These are phyloP conservation scores for Beauveria medogensis DNA, from an alignment of 2,329 filamentous ascomycete genomes.

Conservation along the genomic window DNA sequence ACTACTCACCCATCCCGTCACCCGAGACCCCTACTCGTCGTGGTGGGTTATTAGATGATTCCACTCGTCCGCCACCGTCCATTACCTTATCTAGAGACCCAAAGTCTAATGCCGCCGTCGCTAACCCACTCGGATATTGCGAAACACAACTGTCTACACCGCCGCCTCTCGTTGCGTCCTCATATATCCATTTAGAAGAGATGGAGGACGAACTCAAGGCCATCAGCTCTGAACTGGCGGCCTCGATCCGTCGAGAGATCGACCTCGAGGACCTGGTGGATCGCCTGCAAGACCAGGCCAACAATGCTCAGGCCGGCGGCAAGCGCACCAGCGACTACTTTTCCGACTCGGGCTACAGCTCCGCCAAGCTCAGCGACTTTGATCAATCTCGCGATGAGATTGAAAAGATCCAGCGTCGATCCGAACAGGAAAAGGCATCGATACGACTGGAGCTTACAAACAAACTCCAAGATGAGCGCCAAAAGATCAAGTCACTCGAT, in stretches of 20 bases:
- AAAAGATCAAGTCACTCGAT: conserved; percentile 67
- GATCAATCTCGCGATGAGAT: conserved; percentile 62
- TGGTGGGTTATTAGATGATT: conserved; percentile 26
- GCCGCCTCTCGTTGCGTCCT: conserved; percentile 28
- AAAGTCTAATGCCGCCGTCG: conserved; percentile 33
- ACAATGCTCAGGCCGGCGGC: conserved; percentile 47
- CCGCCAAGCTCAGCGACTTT: conserved; percentile 64
- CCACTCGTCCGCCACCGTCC: conserved; percentile 19
- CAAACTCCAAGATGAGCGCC: conserved; percentile 81
- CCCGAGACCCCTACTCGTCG: conserved; percentile 36
- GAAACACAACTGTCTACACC: conserved; percentile 46
- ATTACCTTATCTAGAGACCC: conserved; percentile 25
- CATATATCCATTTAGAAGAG: conserved; percentile 60
- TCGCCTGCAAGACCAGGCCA: conserved; percentile 69
- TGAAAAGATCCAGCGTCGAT: conserved; percentile 71
- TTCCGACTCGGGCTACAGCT: conserved; percentile 89
- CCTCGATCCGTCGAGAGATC: conserved; percentile 90
- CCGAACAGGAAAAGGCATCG: conserved; percentile 86
- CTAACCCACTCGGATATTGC: conserved; percentile 39
- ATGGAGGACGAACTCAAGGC: conserved; percentile 91
- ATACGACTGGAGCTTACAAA: conserved; percentile 76
- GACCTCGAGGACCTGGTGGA: conserved; percentile 94
- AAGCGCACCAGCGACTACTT: conserved; percentile 95
- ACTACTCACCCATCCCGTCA: conserved; percentile 47
- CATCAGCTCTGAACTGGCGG: conserved; percentile 85